Conservation (phyloP, 2,329 filamentous ascomycete genomes). For the Colletotrichum acutatum region DNA sequence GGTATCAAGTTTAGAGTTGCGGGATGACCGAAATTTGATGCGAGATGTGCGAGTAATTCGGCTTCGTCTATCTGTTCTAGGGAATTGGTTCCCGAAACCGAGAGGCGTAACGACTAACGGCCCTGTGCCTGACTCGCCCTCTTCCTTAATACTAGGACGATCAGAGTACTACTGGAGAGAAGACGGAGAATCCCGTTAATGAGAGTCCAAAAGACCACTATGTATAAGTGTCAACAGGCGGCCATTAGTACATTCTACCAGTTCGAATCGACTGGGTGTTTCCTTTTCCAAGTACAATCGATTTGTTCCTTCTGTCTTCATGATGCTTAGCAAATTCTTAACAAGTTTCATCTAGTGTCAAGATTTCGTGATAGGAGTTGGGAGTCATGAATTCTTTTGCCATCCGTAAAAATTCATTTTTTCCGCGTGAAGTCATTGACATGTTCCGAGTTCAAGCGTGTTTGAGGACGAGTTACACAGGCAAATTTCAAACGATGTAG, state of each 20-base stretch:
- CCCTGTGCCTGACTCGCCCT: not conserved
- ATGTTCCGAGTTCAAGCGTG: no score
- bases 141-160: not conserved
- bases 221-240: no score
- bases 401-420: not conserved
- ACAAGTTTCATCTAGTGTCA: not conserved
- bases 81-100: not conserved
- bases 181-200: no score
- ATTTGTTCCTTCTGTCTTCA: not conserved
- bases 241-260: not conserved
- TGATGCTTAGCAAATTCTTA: not conserved
- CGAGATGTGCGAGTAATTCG: not conserved
- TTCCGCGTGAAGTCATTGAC: no score
- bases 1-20: not conserved
- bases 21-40: not conserved
- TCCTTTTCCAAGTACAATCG: not conserved
- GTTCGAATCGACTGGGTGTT: not conserved
- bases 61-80: not conserved
- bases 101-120: not conserved
- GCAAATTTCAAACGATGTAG: no score
- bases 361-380: not conserved
- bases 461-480: no score
- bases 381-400: not conserved
- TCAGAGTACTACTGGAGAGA: not conserved
- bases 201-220: not conserved